Base-by-base conservation (phyloP, 1,284 basidiomycete species). In the Albatrellus sp. region DNA sequence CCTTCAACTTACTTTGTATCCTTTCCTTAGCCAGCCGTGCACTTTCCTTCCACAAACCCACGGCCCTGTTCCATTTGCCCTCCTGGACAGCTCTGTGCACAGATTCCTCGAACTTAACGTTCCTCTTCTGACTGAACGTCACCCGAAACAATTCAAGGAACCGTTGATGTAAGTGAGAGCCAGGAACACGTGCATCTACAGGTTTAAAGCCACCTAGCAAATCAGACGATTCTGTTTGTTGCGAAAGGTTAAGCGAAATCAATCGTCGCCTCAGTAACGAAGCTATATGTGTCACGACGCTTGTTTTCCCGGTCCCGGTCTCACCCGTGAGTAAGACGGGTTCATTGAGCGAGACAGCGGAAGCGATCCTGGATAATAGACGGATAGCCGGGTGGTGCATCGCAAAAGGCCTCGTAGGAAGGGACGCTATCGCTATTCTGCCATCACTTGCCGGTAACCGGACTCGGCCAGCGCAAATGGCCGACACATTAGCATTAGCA, bases 231-330 rank as follows among this genome's bases (percentile, higher is more conserved):
- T 98, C 96, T 1, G 93, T 97, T 64, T 99, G 96, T 56, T 96
- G 93, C 1, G 91, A 96, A 56, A 98, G 62, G 58, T 99, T 99
- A 51, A 98, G 75, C 0, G 90, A 90, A 36, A 90, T 75, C 36
- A 98, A 72, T 0, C 83, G 80, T 32, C 80, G 77, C 13, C 75
- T 75, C 28, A 96, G 72, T n/a, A 89, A 64, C 3, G 79, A 72
- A 14, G 96, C 88, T 17, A 98, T 73, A 54, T 96, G 81, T 17
- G 92, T 90, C 14, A 98, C 78, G 2, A 83, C 75, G 37, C 92
- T 96, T 2, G 96, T 99, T 65, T 99, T 99, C 32, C 96, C 96
- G 1, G 96, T 99, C 36, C 96, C 96, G 0, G 96, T 99, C 68
- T 99, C 96, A 45, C 96, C 96, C 0, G 94, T 93, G 16, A 98